Evolutionary conservation across 345 rosid genomes (phyloP).

Genomic region (Brassica napus): Da-Ae NC_063438.1:5823501-5824000

Average conservation of each 20-base stretch:
- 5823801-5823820: neutral
- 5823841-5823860: neutral
- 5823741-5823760: neutral
- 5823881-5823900: neutral
- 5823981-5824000: neutral
- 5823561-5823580: neutral
- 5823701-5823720: neutral
- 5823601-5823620: neutral
- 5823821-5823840: neutral
- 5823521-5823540: neutral
- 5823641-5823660: neutral
- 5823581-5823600: neutral
- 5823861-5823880: neutral
- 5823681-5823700: neutral
- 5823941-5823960: neutral
- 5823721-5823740: neutral
- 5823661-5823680: neutral
- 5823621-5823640: neutral
- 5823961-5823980: too few relatives aligned
- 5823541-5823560: neutral
- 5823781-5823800: neutral
- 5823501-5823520: neutral
- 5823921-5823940: neutral
- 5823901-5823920: neutral
- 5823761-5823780: neutral